Evolutionary conservation across 202 grass and related monocot species (phyloP), one percentile per base, ranked within the genome.

Genomic region (Carex arenaria): DNA sequence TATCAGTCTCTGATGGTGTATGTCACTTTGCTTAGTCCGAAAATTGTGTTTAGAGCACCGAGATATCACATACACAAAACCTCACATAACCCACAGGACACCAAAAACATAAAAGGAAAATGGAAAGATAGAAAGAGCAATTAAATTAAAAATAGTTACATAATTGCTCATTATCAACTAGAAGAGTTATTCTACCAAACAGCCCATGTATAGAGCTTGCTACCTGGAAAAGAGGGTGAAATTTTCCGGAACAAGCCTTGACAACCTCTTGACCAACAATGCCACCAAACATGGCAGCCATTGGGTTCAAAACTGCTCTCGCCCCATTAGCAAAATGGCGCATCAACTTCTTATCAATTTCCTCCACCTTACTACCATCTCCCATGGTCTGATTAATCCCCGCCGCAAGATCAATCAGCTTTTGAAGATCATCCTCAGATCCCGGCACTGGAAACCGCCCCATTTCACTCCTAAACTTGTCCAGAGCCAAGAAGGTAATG

Each of bases 241-340:
- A 98, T 85, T 98, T 98, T 40, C 95, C 92, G 36, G 95, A 98
- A 80, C 95, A 98, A 63, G 94, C 94, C 84, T 97, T 93, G 32
- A 97, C 90, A 89, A 97, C 85, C 51, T 97, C 92, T 90, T 97
- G 94, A 23, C 92, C 94, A 17, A 98, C 95, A 86, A 98, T 90
- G 61, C 95, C 95, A 54, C 95, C 92, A 89, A 98, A 94, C 86
- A 97, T 90, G 82, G 92, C 92, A 63, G 94, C 89, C 94, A 97
- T 94, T 20, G 95, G 95, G 84, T 98, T 98, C 89, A 98, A 86
- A 93, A 91, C 86, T 64, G 95, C 89, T 81, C 82, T 89, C 60
- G 95, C 89, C 79, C 95, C 95, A 89, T 79, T 82, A 42, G 92
- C 79, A 10, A 98, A 98, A 91, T 93, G 89, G 11, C 81, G 76